These are phyloP conservation scores for Omphalotus guepiniiformis DNA, from an alignment of 768 basidiomycete species.

Conservation along the genomic window DNA sequence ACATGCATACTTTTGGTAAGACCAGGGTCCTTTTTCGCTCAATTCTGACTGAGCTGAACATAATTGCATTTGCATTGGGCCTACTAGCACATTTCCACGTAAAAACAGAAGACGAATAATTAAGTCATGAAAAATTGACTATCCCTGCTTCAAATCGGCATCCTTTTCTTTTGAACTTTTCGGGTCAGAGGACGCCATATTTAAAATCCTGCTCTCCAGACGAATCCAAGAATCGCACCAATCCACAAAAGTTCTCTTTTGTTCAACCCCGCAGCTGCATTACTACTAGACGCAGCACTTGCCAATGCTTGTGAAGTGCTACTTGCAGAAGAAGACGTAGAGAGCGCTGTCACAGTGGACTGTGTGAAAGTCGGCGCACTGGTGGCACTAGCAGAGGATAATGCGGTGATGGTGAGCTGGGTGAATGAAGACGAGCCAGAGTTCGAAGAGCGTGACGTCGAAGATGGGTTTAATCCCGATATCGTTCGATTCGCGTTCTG, in stretches of 20 bases:
- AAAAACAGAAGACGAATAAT: no score
- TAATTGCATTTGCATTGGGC: no score
- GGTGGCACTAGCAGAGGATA: no score
- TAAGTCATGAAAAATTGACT: no score
- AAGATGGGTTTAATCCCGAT: neutral
- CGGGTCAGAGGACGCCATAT: no score
- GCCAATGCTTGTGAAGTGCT: neutral
- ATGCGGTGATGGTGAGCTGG: slow-evolving; percentile 2
- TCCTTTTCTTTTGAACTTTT: no score
- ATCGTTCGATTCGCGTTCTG: slow-evolving; percentile 3
- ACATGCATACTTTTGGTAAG: no score
- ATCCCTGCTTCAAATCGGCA: no score
- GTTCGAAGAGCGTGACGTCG: neutral
- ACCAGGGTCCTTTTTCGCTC: no score
- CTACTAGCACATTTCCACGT: no score
- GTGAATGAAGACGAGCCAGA: neutral
- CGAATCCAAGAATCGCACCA: neutral
- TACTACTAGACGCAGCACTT: neutral
- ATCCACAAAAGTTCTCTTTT: no score
- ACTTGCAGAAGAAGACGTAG: neutral
- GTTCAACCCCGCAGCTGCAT: neutral
- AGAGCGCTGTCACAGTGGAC: neutral
- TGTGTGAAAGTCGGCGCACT: neutral
- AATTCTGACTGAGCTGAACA: no score
- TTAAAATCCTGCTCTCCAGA: neutral